Base-by-base conservation (phyloP, 202 grass and related monocot genomes). In the Sporobolus alterniflorus region DNA sequence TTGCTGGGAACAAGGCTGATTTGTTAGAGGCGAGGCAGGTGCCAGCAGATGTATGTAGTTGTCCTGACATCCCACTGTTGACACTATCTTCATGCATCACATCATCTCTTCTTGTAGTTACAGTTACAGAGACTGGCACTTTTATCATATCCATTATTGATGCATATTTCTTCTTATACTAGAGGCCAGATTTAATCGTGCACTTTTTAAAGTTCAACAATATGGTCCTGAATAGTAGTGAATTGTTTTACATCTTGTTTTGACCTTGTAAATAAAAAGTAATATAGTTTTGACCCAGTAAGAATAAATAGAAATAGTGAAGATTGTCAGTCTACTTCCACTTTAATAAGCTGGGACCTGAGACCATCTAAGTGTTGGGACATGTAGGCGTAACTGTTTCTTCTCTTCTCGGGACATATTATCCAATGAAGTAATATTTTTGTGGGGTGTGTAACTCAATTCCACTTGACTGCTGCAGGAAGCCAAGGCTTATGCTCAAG, bases 1-100 rank as follows among this genome's bases (percentile, higher is more conserved):
- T 98, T 74, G 88, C 95, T 67, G 95, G 95, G 33, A 98, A 98
- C 80, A 98, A 98, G 86, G 88, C 95, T 88, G 95, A 98, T 76
- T 57, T 95, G 65, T 15, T 89, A 44, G 95, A 98, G 4, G 76
- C 76, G 7, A 89, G 95, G 86, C 87, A 98, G 85, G 90, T 98
- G 75, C 42, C 90, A 81, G 55, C 63, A 20, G 95, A 98, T 78
- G 95, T 87, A 93, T 79, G 84, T 75, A 74, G 50, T 36, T 69
- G 18, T 50, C 90, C 46, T 59, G 33, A 34, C 63, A 74, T 76
- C 26, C 2, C 22, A 82, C n/a, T 49, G 16, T 79, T 61, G 41
- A 15, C 21, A 16, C 33, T 55, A 42, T 66, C 18, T 77, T 5
- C 26, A 36, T 71, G 44, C 15, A 73, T 29, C 69, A 66, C 18